These are phyloP conservation scores for Salix arbutifolia DNA, from an alignment of 345 rosid genomes.

Conservation along the genomic window DNA sequence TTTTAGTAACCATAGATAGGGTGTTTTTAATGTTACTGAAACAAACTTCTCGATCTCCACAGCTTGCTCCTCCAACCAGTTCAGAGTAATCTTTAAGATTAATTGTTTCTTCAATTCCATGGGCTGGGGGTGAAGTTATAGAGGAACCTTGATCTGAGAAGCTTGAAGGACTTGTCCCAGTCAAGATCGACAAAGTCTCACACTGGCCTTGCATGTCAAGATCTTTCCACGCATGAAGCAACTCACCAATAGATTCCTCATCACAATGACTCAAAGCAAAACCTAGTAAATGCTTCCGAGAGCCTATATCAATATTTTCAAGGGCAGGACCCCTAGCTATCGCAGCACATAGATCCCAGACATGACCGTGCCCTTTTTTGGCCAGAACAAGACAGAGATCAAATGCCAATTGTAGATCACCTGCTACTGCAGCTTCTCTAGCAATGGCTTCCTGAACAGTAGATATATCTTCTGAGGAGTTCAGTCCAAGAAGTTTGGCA, in stretches of 20 bases:
- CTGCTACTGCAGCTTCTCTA: conserved; percentile 96
- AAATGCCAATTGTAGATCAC: conserved; percentile 94
- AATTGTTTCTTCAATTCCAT: conserved; percentile 41
- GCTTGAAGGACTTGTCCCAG: conserved; percentile 49
- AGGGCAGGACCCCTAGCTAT: conserved; percentile 96
- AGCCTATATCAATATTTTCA: conserved; percentile 73
- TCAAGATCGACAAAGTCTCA: conserved; percentile 53
- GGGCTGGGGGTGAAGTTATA: conserved; percentile 20
- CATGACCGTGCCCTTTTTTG: conserved; percentile 82
- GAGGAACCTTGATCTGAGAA: conserved; percentile 37
- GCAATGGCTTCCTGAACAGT: conserved; percentile 96
- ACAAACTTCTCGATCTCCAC: conserved; percentile 41
- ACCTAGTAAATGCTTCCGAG: conserved; percentile 78
- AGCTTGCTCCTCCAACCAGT: conserved; percentile 37
- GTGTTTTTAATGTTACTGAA: conserved; percentile 41
- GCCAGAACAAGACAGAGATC: conserved; percentile 82
- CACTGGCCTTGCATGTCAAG: conserved; percentile 86
- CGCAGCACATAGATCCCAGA: conserved; percentile 99
- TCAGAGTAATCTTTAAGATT: conserved; percentile 48
- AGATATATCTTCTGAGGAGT: conserved; percentile 66
- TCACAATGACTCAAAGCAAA: conserved; percentile 94
- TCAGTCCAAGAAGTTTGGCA: conserved; percentile 91
- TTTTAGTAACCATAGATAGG: conserved; percentile 59
- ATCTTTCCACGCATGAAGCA: conserved; percentile 96
- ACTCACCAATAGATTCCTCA: conserved; percentile 84